These are phyloP conservation scores for Ophiostoma novo-ulmi DNA, from an alignment of 2,329 filamentous ascomycete genomes.

Conservation along the genomic window DNA sequence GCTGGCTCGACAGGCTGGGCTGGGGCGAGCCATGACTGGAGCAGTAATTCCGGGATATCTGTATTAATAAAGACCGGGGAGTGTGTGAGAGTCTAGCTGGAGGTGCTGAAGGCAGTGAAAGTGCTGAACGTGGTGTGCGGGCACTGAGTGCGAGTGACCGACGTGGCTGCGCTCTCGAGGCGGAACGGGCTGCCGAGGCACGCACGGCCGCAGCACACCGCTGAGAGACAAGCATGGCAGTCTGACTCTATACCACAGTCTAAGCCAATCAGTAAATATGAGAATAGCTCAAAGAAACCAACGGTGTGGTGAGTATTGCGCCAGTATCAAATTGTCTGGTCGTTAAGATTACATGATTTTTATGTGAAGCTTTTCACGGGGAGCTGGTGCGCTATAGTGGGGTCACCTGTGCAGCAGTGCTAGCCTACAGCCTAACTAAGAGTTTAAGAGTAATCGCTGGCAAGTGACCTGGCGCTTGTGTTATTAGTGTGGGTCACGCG, in stretches of 20 bases:
- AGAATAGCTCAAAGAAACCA: not conserved
- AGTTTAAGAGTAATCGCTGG: not conserved
- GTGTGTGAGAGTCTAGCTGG: not conserved
- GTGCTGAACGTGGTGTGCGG: not conserved
- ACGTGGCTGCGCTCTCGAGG: not conserved
- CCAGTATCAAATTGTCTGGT: not conserved
- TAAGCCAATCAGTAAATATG: not conserved
- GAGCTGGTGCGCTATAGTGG: not conserved
- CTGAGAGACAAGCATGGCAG: conserved; percentile 31
- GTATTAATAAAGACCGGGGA: not conserved
- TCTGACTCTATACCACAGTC: not conserved
- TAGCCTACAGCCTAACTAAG: not conserved
- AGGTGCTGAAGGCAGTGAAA: conserved; percentile 16
- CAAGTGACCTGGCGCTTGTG: conserved; percentile 11
- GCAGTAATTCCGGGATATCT: conserved; percentile 28
- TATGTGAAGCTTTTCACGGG: conserved; percentile 13
- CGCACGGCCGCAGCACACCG: conserved; percentile 26
- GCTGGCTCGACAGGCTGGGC: conserved; percentile 25
- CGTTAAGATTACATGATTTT: not conserved
- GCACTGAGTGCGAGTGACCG: not conserved
- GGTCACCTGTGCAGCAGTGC: not conserved
- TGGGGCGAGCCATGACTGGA: conserved; percentile 30
- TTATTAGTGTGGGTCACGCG: conserved; percentile 9
- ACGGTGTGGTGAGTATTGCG: not conserved
- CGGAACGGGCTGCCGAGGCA: not conserved